These are phyloP conservation scores for Clarireedia paspali DNA, from an alignment of 2,329 filamentous ascomycete genomes.

Conservation along the genomic window DNA sequence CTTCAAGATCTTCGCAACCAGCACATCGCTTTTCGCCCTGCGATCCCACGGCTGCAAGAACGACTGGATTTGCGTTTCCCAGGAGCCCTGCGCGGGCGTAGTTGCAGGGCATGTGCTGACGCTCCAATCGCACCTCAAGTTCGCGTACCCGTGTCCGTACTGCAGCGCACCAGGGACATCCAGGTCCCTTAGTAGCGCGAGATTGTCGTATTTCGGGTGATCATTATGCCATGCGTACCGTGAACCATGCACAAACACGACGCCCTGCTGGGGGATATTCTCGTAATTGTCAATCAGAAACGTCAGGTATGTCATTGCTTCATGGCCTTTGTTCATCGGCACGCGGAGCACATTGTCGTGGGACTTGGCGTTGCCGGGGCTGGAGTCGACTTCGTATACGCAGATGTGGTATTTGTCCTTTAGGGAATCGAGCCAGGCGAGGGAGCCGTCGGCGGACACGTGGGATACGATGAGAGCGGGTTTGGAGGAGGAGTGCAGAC, in stretches of 20 bases:
- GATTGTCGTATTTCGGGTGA: slow-evolving; percentile 37
- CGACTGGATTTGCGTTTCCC: slow-evolving; percentile 34
- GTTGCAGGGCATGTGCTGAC: slow-evolving; percentile 32
- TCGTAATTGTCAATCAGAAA: slow-evolving; percentile 40
- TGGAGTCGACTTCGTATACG: slow-evolving; percentile 36
- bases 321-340: slow-evolving; percentile 39
- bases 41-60: slow-evolving; percentile 36
- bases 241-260: slow-evolving; percentile 37
- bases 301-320: slow-evolving; percentile 40
- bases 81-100: slow-evolving; percentile 32
- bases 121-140: slow-evolving; percentile 43
- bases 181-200: slow-evolving; percentile 31
- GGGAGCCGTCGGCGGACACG: slow-evolving; percentile 34
- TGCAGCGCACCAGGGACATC: slow-evolving; percentile 34
- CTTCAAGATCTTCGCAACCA: slow-evolving; percentile 30
- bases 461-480: slow-evolving; percentile 39
- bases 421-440: slow-evolving; percentile 35
- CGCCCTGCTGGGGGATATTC: slow-evolving; percentile 31
- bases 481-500: slow-evolving; percentile 32
- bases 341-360: slow-evolving; percentile 30
- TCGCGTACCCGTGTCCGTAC: slow-evolving; percentile 35
- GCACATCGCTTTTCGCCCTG: slow-evolving; percentile 33
- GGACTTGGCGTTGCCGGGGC: slow-evolving; percentile 19
- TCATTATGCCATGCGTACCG: slow-evolving; percentile 40
- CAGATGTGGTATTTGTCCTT: slow-evolving; percentile 36